Conservation (phyloP, 1,284 basidiomycete genomes). For the Pseudomicrostroma phylloplanum region DNA sequence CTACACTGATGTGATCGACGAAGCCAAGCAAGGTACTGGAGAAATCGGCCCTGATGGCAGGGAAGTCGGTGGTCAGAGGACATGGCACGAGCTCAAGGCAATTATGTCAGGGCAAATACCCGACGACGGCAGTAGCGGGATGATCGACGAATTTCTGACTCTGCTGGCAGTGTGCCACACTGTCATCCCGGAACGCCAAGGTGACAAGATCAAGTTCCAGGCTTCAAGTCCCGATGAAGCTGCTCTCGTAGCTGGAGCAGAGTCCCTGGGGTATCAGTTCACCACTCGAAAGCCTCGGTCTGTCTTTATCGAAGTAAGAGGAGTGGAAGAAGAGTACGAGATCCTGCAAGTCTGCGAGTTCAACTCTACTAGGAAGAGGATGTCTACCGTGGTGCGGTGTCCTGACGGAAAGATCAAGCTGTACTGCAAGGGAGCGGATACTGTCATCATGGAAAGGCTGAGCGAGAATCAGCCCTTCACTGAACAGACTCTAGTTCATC, state of each 20-base stretch:
- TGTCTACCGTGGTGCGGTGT: conserved; percentile 86
- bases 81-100: conserved; percentile 66
- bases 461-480: conserved; percentile 64
- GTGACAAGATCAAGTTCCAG: conserved; percentile 66
- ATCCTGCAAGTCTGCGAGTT: conserved; percentile 97
- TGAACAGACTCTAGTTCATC: conserved; percentile 78
- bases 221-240: conserved; percentile 98
- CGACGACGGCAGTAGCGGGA: conserved; percentile 55
- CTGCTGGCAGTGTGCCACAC: conserved; percentile 95
- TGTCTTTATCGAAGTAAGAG: conserved; percentile 77
- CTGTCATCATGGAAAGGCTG: conserved; percentile 61
- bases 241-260: conserved; percentile 88
- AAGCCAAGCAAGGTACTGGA: conserved; percentile 61
- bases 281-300: conserved; percentile 92
- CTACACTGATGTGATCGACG: conserved; percentile 83
- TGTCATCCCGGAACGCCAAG: conserved; percentile 81
- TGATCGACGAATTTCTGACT: conserved; percentile 77
- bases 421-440: conserved; percentile 96
- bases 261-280: conserved; percentile 85
- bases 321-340: conserved; percentile 71
- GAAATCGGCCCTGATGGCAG: conserved; percentile 52
- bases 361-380: conserved; percentile 93
- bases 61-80: conserved; percentile 61
- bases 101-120: conserved; percentile 54
- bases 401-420: conserved; percentile 88